Evolutionary conservation across 108 stramenopile species (phyloP).

Genomic region (Aureococcus anophagefferens): DNA sequence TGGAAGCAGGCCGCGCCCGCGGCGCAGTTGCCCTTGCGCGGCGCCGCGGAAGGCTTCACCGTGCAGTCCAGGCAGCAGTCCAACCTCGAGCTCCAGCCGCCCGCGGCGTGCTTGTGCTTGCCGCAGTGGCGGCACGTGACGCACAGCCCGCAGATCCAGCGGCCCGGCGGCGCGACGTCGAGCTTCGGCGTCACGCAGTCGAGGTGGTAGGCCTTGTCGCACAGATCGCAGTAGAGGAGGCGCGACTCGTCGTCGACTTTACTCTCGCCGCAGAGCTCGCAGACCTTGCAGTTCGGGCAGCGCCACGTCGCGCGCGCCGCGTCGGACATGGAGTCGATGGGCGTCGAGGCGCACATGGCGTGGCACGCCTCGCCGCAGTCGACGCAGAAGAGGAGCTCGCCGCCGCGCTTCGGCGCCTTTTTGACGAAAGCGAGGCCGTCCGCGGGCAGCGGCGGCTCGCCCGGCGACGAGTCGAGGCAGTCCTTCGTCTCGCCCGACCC

Average conservation of each 20-base stretch:
- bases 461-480: too few species aligned
- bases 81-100: too few species aligned
- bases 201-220: conserved; percentile 64
- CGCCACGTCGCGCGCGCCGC: conserved; percentile 60
- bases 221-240: conserved; percentile 74
- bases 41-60: too few species aligned
- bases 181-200: conserved; percentile 61
- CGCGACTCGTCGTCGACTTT: conserved; percentile 47
- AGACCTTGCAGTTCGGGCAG: conserved; percentile 83
- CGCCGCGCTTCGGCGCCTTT: conserved; percentile 26
- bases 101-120: too few species aligned
- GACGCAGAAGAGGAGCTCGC: conserved; percentile 67
- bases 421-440: too few species aligned
- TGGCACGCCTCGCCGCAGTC: conserved; percentile 84
- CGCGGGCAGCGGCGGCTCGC: too few species aligned
- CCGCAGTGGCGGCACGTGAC: conserved; percentile 41
- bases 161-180: conserved; percentile 43
- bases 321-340: conserved; percentile 53
- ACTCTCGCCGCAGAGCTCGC: conserved; percentile 61
- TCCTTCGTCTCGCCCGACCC: conserved; percentile 39
- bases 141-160: conserved; percentile 64
- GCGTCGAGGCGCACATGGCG: conserved; percentile 63
- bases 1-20: too few species aligned
- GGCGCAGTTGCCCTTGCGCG: too few species aligned
- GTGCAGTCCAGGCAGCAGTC: too few species aligned